Evolutionary conservation across 1,284 basidiomycete genomes (phyloP).

Genomic region (Cryptococcus sp.): DNA sequence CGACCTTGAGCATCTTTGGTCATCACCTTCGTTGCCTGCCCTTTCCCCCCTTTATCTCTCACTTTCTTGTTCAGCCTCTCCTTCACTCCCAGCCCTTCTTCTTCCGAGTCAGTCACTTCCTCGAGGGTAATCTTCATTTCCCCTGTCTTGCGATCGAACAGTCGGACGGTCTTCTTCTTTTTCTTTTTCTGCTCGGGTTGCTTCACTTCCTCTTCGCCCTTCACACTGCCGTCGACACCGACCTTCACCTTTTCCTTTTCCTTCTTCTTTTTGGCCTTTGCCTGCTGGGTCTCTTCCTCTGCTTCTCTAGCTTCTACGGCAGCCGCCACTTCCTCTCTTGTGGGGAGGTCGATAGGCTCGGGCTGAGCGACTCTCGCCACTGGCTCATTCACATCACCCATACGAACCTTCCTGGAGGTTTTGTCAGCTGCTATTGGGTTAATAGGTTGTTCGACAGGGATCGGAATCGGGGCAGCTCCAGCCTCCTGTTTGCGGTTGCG

Average conservation of each 20-base stretch:
- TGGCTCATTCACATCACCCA: too few species aligned
- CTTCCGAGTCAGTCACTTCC: not conserved
- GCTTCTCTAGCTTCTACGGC: not conserved
- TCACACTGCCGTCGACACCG: too few species aligned
- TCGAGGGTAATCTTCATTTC: not conserved
- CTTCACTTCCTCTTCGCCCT: conserved; percentile 1
- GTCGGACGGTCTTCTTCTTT: conserved; percentile 1
- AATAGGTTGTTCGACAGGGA: too few species aligned
- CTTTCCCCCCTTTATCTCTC: not conserved
- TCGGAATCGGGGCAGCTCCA: too few species aligned
- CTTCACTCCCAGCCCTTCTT: not conserved
- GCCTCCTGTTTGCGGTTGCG: too few species aligned
- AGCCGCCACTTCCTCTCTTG: too few species aligned
- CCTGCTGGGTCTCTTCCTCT: not conserved
- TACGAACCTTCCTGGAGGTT: too few species aligned
- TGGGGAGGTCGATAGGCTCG: too few species aligned
- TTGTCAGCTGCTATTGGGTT: too few species aligned
- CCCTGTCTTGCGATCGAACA: not conserved
- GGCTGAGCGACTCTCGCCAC: too few species aligned
- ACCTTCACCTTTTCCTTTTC: not conserved
- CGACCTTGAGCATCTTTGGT: conserved; percentile 3
- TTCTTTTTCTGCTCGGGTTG: not conserved
- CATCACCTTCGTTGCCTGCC: not conserved
- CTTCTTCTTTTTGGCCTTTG: not conserved
- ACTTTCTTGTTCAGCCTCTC: not conserved